phyloP scores from a whole-genome alignment of 192 early-diverging fungal species.

The Rhizoclosmatium sp. region DNA sequence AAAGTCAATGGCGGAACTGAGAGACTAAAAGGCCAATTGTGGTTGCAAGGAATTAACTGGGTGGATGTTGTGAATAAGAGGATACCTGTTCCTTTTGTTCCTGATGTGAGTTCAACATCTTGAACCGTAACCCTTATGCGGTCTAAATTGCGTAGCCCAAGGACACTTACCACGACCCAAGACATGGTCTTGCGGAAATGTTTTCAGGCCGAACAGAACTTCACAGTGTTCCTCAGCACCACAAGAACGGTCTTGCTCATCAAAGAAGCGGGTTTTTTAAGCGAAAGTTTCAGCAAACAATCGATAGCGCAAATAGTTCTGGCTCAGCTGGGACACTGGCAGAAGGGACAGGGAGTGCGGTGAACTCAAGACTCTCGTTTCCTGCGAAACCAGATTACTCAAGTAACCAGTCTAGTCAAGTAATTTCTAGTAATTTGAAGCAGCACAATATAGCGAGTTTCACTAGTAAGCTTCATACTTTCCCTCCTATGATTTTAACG shows the following conservation, averaged over 20 bases:
- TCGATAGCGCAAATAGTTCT: no score
- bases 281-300: no score
- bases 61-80: conserved; percentile 73
- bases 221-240: conserved; percentile 8
- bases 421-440: no score
- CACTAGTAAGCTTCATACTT: no score
- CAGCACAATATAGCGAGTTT: no score
- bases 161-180: conserved; percentile 77
- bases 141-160: not conserved
- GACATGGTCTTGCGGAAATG: conserved; percentile 78
- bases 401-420: no score
- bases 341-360: no score
- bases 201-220: conserved; percentile 44
- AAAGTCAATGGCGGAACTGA: conserved; percentile 71
- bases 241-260: not conserved
- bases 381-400: no score
- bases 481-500: no score
- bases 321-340: no score
- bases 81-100: conserved; percentile 80
- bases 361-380: no score
- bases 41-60: conserved; percentile 83
- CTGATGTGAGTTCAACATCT: conserved; percentile 68
- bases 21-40: conserved; percentile 76
- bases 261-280: no score
- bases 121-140: not conserved